Evolutionary conservation across 2,329 filamentous ascomycete genomes (phyloP).

Genomic region (Chalara sp.): DNA sequence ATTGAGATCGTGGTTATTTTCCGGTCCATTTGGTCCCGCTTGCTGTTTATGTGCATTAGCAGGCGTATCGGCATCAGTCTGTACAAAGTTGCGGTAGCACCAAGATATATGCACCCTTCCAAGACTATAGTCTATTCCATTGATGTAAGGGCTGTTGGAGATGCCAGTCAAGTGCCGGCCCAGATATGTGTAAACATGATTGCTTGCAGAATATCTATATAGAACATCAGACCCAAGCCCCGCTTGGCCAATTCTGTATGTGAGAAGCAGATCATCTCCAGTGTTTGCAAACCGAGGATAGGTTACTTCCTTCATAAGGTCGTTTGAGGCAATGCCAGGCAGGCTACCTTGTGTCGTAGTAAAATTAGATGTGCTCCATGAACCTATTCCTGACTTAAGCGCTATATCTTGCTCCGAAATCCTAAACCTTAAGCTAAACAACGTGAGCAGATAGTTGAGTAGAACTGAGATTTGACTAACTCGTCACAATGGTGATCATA

Average conservation of each 20-base stretch:
- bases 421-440: constrained; percentile 16
- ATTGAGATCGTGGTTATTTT: constrained; percentile 21
- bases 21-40: constrained; percentile 20
- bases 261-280: constrained; percentile 18
- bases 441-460: no score
- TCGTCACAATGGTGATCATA: constrained; percentile 21
- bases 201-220: constrained; percentile 15
- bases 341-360: constrained; percentile 12
- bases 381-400: neutral
- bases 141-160: constrained; percentile 21
- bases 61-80: constrained; percentile 2
- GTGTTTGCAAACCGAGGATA: constrained; percentile 22
- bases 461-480: constrained; percentile 7
- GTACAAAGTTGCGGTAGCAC: constrained; percentile 21
- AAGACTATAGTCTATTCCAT: constrained; percentile 18
- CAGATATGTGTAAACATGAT: constrained; percentile 15
- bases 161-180: constrained; percentile 19
- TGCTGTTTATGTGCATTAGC: constrained; percentile 20
- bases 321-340: constrained; percentile 13
- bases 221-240: constrained; percentile 20
- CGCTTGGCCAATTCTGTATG: constrained; percentile 20
- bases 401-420: constrained; percentile 7
- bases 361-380: constrained; percentile 15
- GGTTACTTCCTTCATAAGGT: constrained; percentile 16
- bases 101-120: constrained; percentile 18